Conservation (phyloP, 768 basidiomycete species). For the Chiua virens region DNA sequence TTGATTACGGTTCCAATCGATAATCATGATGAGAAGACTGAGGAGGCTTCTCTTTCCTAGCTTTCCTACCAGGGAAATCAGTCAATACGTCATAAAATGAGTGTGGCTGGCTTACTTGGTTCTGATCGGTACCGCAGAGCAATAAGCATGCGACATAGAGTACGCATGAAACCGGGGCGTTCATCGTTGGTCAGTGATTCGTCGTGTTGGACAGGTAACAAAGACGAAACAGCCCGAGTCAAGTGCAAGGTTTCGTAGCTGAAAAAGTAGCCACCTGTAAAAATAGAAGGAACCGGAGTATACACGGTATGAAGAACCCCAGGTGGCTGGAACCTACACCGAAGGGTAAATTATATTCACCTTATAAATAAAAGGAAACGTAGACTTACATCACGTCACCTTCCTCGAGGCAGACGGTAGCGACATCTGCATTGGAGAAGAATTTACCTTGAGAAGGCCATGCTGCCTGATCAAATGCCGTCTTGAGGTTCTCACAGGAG, state of each 20-base stretch:
- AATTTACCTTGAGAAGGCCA: background rate
- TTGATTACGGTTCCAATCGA: too few species aligned
- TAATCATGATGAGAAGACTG: too few species aligned
- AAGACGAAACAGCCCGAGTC: background rate
- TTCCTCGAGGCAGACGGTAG: background rate
- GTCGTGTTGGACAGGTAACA: background rate
- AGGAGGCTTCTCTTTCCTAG: too few species aligned
- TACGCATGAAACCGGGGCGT: background rate
- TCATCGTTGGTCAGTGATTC: background rate
- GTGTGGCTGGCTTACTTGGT: background rate
- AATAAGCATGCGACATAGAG: constrained; percentile 1
- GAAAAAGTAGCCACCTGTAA: background rate
- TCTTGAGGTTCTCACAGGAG: background rate
- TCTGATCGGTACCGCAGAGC: background rate
- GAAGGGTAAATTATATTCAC: too few species aligned
- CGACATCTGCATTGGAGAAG: background rate
- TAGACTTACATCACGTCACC: background rate
- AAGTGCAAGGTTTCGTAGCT: background rate
- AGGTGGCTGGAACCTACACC: background rate
- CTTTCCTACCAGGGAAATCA: too few species aligned
- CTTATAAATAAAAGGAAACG: background rate
- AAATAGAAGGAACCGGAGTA: background rate
- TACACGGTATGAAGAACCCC: background rate
- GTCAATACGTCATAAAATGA: too few species aligned
- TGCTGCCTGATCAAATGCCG: background rate